phyloP scores from a whole-genome alignment of 345 rosid species.

The Citrus sp. region DNA sequence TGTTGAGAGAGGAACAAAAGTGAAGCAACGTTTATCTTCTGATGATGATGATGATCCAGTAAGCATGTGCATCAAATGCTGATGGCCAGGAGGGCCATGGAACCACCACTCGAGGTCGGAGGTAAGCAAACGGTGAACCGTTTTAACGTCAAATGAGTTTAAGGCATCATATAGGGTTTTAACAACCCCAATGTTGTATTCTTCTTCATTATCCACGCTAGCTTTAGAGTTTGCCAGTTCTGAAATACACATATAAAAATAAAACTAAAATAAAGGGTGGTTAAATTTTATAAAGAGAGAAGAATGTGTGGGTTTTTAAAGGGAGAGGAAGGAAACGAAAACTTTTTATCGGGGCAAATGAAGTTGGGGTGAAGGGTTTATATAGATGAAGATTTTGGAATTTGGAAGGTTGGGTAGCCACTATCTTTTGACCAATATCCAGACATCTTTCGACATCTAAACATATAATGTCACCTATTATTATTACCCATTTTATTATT shows the following conservation, averaged over 20 bases:
- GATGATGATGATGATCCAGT: slow-evolving; percentile 11
- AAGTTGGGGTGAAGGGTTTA: neutral
- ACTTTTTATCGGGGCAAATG: neutral
- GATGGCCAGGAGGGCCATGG: slow-evolving; percentile 35
- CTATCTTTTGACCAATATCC: too few species aligned
- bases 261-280: too few species aligned
- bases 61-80: slow-evolving; percentile 26
- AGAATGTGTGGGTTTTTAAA: neutral
- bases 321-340: neutral
- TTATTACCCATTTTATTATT: too few species aligned
- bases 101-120: slow-evolving; percentile 40
- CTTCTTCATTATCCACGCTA: slow-evolving; percentile 1
- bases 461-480: too few species aligned
- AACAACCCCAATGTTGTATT: slow-evolving; percentile 10
- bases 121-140: slow-evolving; percentile 20
- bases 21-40: neutral
- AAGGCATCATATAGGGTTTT: slow-evolving; percentile 29
- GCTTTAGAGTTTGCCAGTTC: slow-evolving; percentile 13
- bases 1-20: slow-evolving; percentile 18
- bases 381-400: neutral
- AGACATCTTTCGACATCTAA: too few species aligned
- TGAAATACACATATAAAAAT: neutral
- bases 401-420: neutral
- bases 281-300: neutral
- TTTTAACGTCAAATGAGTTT: slow-evolving; percentile 8